Evolutionary conservation across 1,284 basidiomycete genomes (phyloP), one percentile per base, ranked within the genome.

Genomic region (Phellopilus nigrolimitatus): DNA sequence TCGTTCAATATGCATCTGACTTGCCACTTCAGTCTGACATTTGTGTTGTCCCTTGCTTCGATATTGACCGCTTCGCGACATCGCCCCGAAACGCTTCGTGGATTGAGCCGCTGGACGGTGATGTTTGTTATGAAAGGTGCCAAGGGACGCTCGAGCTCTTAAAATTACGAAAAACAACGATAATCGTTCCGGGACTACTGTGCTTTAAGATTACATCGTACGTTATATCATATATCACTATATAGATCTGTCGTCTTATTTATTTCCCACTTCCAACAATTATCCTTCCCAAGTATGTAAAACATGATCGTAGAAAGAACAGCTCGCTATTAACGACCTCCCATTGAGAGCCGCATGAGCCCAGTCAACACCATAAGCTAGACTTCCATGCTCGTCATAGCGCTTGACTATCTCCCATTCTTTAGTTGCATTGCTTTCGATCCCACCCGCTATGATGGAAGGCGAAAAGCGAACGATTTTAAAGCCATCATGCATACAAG

Each of bases 321-420:
- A 97, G 62, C 88, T 95, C 21, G 84, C 92, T 27, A 98, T 75
- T 27, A 88, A 58, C 3, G 78, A 84, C 42, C 70, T 50, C 47
- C 56, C 68, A 1, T 58, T 65, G 22, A 58, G 64, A 4, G 47
- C 62, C 15, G 64, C 70, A 57, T 72, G 79, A n/a, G 82, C 86
- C 95, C 97, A 99, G 66, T 99, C 95, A 5, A 78, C 91, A 0
- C 97, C 97, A 64, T 99, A 99, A 4, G 92, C 95, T 54, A 99
- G 71, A 9, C 88, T 92, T 52, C 79, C 66, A 58, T 98, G 95
- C 55, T 71, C 73, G 56, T 92, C 84, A 60, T 92, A 94, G 12
- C 80, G 75, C 53, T 73, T 78, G 2, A 76, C 59, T 37, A 87
- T 67, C 30, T 71, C 62, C 47, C 71, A 68, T 15, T 61, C 57